Conservation (phyloP, 2,329 filamentous ascomycete genomes). For the Westerdykella ornata region DNA sequence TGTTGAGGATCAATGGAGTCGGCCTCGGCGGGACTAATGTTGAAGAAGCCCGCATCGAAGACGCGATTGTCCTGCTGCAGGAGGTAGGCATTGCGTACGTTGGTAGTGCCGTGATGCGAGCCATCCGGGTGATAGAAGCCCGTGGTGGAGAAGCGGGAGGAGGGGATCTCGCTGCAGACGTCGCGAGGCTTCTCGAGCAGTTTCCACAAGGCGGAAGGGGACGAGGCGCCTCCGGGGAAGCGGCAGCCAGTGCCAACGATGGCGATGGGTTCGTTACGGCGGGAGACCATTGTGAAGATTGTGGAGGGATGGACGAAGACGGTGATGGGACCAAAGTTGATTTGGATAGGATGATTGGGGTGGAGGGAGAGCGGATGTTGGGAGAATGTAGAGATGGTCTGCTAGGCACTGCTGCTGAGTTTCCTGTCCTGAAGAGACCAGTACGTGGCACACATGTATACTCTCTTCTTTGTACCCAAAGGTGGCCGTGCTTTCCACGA, state of each 20-base stretch:
- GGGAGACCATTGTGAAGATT: no score
- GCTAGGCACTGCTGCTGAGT: no score
- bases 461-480: no score
- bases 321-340: no score
- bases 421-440: no score
- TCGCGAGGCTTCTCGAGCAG: constrained; percentile 9
- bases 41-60: constrained; percentile 21
- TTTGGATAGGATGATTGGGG: no score
- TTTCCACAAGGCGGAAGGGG: constrained; percentile 9
- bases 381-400: no score
- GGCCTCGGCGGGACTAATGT: constrained; percentile 12
- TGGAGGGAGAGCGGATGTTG: no score
- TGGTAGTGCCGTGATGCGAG: constrained; percentile 5
- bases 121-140: constrained; percentile 12
- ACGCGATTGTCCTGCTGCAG: constrained; percentile 8
- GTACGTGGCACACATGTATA: no score
- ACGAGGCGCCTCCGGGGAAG: constrained; percentile 6
- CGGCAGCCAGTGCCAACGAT: constrained; percentile 28
- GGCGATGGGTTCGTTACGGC: constrained; percentile 12
- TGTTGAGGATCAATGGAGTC: constrained; percentile 20
- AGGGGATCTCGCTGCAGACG: constrained; percentile 20
- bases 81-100: constrained; percentile 6
- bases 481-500: no score
- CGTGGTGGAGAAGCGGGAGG: constrained; percentile 26
- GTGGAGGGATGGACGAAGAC: no score